Conservation (phyloP, 345 rosid species). For the Barbarea vulgaris region DNA sequence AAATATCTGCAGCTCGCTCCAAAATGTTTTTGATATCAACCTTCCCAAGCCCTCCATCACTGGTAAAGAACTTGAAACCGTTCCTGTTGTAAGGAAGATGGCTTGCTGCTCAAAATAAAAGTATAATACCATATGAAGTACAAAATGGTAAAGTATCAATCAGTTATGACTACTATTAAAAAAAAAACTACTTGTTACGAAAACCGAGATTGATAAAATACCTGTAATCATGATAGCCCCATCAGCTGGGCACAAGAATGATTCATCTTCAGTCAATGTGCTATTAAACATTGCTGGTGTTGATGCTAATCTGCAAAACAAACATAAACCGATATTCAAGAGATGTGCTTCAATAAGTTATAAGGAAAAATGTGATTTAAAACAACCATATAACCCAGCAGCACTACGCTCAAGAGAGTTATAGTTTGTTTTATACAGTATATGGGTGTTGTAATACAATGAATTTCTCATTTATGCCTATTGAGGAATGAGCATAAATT, state of each 20-base stretch:
- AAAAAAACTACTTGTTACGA: conserved; percentile 1
- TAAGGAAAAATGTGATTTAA: conserved; percentile 2
- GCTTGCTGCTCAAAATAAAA: conserved; percentile 69
- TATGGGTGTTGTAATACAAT: background rate
- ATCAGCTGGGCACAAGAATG: conserved; percentile 82
- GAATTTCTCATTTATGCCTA: background rate
- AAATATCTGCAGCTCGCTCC: conserved; percentile 81
- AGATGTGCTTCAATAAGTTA: background rate
- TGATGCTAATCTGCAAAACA: conserved; percentile 72
- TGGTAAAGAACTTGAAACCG: conserved; percentile 96
- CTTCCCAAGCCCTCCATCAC: conserved; percentile 93
- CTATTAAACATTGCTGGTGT: conserved; percentile 99
- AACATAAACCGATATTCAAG: conserved; percentile 6
- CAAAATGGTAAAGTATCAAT: background rate
- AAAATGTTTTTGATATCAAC: conserved; percentile 81
- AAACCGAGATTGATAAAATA: conserved; percentile 15
- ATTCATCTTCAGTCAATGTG: conserved; percentile 71
- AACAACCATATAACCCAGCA: background rate
- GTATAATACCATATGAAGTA: conserved; percentile 10
- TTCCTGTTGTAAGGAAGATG: conserved; percentile 98
- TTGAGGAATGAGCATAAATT: conserved; percentile 4
- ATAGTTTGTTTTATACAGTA: conserved; percentile 8
- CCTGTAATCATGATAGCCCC: conserved; percentile 99
- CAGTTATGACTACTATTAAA: background rate
- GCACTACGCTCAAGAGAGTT: background rate